Percentiles rank a stretch among this genome's conserved stretches.
These are phyloP conservation scores for Alopecurus myosuroides DNA, from an alignment of 176 grass and related monocot genomes.

Conservation along the genomic window DNA sequence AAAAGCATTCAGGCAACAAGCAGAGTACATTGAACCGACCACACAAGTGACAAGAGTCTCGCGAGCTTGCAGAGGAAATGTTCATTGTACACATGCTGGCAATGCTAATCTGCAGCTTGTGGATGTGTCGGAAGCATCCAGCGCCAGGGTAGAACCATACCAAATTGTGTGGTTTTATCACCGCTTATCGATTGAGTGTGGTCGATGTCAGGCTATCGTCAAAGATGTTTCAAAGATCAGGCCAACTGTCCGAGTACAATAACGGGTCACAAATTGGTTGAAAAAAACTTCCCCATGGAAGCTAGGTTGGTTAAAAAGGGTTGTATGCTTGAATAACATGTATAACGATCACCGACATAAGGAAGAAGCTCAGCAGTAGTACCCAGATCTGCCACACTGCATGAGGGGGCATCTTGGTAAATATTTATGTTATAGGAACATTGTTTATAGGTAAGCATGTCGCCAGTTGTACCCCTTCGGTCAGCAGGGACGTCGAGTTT, in stretches of 20 bases:
- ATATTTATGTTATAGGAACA: background rate
- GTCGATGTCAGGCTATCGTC: too few relatives aligned
- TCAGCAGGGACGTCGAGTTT: constrained; percentile 69
- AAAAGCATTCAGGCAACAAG: too few relatives aligned
- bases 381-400: constrained; percentile 79
- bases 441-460: background rate
- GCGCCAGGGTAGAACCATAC: too few relatives aligned
- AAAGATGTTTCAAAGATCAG: background rate
- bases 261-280: background rate
- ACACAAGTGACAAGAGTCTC: too few relatives aligned
- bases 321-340: constrained; percentile 49
- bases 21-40: background rate
- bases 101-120: too few relatives aligned
- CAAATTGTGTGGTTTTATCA: too few relatives aligned
- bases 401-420: background rate
- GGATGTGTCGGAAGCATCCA: too few relatives aligned
- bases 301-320: constrained; percentile 54
- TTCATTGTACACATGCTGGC: too few relatives aligned
- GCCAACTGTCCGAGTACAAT: background rate
- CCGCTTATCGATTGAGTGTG: too few relatives aligned
- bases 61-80: too few relatives aligned
- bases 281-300: too few relatives aligned
- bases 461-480: constrained; percentile 61
- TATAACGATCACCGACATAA: constrained; percentile 54
- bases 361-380: constrained; percentile 52